Evolutionary conservation across 192 early-diverging fungal species (phyloP).

Genomic region (Gonapodya prolifera): DNA sequence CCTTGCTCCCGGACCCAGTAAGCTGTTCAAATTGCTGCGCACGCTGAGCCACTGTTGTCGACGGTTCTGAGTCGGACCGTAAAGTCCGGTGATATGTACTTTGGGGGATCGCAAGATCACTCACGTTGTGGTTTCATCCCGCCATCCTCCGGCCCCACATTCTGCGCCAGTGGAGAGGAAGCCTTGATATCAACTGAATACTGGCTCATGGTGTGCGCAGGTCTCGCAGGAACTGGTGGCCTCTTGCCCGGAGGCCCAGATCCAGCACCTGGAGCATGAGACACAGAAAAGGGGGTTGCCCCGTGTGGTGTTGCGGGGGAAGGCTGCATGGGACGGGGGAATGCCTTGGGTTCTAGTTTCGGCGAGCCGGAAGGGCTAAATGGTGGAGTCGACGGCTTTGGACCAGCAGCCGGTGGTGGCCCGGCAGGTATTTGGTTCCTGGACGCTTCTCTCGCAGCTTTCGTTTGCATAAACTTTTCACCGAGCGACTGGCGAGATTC

Average conservation of each 20-base stretch:
- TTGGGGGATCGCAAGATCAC: not conserved
- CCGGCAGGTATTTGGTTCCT: not conserved
- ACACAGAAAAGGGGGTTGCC: not conserved
- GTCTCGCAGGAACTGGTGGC: conserved; percentile 34
- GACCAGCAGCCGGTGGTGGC: not conserved
- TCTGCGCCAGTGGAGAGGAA: conserved; percentile 1
- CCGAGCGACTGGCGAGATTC: not conserved
- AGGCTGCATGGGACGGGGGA: not conserved
- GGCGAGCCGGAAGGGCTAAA: not conserved
- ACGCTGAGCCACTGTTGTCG: conserved; percentile 13
- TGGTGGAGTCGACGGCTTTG: conserved; percentile 7
- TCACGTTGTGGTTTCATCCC: not conserved
- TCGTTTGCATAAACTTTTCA: not conserved
- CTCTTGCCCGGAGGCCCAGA: conserved; percentile 13
- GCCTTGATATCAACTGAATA: conserved; percentile 42
- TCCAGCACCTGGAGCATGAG: not conserved
- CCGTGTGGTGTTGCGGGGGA: not conserved
- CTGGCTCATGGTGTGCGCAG: conserved; percentile 38
- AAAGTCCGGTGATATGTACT: not conserved
- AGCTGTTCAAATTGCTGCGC: conserved; percentile 25
- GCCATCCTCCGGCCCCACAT: not conserved
- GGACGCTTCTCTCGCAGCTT: conserved; percentile 5
- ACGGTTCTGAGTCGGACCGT: not conserved
- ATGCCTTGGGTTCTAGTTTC: not conserved
- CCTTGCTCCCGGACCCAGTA: not conserved